A percentile compares a stretch with the other conserved stretches of the same genome.
phyloP scores from a whole-genome alignment of 2,329 filamentous ascomycete genomes.

The Hypocrella siamensis region DNA sequence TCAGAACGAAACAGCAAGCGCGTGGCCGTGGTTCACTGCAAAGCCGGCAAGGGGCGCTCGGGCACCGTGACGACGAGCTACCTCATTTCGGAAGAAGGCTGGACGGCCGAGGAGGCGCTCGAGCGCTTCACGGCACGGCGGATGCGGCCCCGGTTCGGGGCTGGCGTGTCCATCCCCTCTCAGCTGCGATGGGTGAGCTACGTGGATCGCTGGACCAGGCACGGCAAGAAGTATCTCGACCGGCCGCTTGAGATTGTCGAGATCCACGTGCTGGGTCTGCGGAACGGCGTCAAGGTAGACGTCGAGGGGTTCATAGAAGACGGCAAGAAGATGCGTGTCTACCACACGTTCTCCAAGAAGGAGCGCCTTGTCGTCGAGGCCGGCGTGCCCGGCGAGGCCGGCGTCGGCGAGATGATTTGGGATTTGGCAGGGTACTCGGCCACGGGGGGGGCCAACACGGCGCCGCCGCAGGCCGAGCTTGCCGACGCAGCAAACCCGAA shows the following conservation, averaged over 20 bases:
- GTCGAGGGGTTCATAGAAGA: constrained; percentile 81
- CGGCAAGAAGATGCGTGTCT: constrained; percentile 68
- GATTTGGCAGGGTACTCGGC: constrained; percentile 30
- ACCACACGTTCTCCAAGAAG: constrained; percentile 62
- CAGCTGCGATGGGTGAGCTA: constrained; percentile 81
- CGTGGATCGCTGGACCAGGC: constrained; percentile 68
- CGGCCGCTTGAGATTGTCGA: constrained; percentile 72
- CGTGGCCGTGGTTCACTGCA: constrained; percentile 89
- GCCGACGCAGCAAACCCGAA: constrained; percentile 7
- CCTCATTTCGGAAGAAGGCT: constrained; percentile 69
- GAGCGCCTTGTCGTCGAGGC: constrained; percentile 58
- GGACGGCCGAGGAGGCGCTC: constrained; percentile 36
- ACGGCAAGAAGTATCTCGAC: constrained; percentile 68
- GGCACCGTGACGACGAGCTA: constrained; percentile 82
- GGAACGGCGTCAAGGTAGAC: constrained; percentile 74
- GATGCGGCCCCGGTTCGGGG: constrained; percentile 80
- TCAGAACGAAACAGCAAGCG: constrained; percentile 25
- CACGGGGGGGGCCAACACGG: constrained; percentile 13
- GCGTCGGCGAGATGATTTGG: constrained; percentile 34
- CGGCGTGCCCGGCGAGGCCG: constrained; percentile 30
- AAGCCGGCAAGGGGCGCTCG: constrained; percentile 87
- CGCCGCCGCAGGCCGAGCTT: constrained; percentile 18
- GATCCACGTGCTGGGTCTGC: constrained; percentile 76
- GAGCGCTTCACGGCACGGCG: constrained; percentile 57
- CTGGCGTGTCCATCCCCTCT: constrained; percentile 83